Conservation (phyloP, 73 alveolate species). For the Tetrahymena thermophila region DNA sequence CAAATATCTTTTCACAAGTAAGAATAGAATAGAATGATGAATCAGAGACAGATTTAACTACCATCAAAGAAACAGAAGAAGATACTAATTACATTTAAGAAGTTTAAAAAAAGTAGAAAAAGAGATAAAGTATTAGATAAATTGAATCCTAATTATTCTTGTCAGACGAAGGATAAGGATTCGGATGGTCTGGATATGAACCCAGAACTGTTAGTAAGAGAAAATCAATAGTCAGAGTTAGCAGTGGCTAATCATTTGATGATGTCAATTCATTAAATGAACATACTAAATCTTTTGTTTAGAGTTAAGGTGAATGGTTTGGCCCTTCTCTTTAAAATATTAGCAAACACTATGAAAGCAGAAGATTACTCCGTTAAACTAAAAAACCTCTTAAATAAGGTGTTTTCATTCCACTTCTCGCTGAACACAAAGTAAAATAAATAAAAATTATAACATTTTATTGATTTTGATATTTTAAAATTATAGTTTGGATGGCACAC, state of each 20-base stretch:
- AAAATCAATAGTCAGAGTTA: constrained; percentile 20
- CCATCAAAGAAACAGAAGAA: neutral
- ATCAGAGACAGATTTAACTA: neutral
- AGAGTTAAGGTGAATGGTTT: constrained; percentile 70
- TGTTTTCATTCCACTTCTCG: constrained; percentile 72
- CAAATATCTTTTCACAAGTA: constrained; percentile 21
- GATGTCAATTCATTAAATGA: neutral
- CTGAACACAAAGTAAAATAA: constrained; percentile 39
- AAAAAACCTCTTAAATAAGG: constrained; percentile 85
- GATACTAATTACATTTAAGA: neutral
- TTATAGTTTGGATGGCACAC: constrained; percentile 63
- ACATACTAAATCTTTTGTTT: constrained; percentile 15
- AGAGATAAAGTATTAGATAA: neutral
- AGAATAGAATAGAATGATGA: constrained; percentile 14
- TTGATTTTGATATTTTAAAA: neutral
- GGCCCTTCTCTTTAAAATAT: constrained; percentile 87
- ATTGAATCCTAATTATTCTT: neutral
- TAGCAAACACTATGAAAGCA: constrained; percentile 82
- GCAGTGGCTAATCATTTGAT: neutral
- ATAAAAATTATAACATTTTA: neutral
- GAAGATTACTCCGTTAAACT: constrained; percentile 77
- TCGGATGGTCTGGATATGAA: neutral
- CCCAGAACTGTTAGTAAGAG: constrained; percentile 16
- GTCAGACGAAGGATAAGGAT: neutral
- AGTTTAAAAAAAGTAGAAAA: neutral